Evolutionary conservation across 2,329 filamentous ascomycete species (phyloP).

Genomic region (Penicillium sclerotigenum): DNA sequence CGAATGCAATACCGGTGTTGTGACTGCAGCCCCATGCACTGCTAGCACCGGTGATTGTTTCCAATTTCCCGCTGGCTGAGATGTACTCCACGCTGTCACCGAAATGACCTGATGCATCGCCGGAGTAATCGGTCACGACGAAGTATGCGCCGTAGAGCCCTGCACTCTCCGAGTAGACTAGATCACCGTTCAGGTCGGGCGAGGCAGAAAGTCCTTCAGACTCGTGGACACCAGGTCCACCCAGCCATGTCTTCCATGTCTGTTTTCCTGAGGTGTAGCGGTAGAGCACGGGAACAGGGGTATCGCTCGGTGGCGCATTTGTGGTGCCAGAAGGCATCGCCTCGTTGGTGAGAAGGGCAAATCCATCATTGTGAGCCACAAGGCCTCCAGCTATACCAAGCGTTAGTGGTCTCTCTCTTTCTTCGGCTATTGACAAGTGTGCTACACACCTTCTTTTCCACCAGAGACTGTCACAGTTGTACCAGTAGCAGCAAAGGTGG

Average conservation of each 20-base stretch:
- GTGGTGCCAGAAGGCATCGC: slow-evolving; percentile 50
- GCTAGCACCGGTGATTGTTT: slow-evolving; percentile 52
- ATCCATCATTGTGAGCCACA: slow-evolving; percentile 61
- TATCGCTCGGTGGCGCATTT: slow-evolving; percentile 47
- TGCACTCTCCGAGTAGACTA: slow-evolving; percentile 57
- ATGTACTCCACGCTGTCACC: slow-evolving; percentile 58
- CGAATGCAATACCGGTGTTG: slow-evolving; percentile 64
- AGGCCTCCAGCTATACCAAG: slow-evolving; percentile 51
- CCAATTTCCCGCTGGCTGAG: slow-evolving; percentile 47
- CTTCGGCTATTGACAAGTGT: not conserved
- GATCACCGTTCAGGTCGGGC: slow-evolving; percentile 61
- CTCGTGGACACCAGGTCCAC: slow-evolving; percentile 54
- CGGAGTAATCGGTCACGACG: slow-evolving; percentile 58
- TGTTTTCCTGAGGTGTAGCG: slow-evolving; percentile 55
- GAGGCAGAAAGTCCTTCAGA: slow-evolving; percentile 49
- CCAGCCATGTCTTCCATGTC: slow-evolving; percentile 59
- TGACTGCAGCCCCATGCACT: slow-evolving; percentile 61
- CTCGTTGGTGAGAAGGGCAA: slow-evolving; percentile 61
- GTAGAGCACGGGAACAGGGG: slow-evolving; percentile 58
- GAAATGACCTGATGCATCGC: slow-evolving; percentile 54
- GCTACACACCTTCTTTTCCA: slow-evolving; percentile 50
- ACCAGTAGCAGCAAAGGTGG: slow-evolving; percentile 55
- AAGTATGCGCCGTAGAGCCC: slow-evolving; percentile 61
- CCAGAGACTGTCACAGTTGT: slow-evolving; percentile 51
- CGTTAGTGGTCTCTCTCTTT: not conserved